Percentiles rank a stretch among this genome's conserved stretches.
Conservation (phyloP, 202 grass and related monocot species). For the Setaria viridis region DNA sequence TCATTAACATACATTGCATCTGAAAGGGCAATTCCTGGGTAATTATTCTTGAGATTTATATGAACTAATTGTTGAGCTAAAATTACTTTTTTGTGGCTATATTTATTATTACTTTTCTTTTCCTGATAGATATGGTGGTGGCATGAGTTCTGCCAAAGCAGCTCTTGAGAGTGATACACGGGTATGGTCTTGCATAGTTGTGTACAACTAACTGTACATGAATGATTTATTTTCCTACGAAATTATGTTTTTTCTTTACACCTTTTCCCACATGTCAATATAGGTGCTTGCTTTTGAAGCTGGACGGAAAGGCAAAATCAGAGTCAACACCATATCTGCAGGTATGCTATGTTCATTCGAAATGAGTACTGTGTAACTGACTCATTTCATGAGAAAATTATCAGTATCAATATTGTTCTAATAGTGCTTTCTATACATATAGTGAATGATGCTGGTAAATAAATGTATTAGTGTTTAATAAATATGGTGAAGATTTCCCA, state of each 20-base stretch:
- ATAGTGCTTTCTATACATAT: background rate
- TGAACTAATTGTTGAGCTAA: background rate
- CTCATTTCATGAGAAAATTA: constrained; percentile 18
- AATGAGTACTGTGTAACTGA: background rate
- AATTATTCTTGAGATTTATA: constrained; percentile 45
- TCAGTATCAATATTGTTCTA: background rate
- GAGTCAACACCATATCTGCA: constrained; percentile 98
- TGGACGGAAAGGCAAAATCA: constrained; percentile 80
- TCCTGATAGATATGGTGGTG: constrained; percentile 74
- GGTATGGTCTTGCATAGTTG: constrained; percentile 49
- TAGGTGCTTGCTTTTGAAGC: constrained; percentile 96
- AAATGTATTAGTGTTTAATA: background rate
- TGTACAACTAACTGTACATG: background rate
- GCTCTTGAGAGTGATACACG: constrained; percentile 87
- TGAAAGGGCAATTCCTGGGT: constrained; percentile 92
- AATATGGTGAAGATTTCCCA: background rate
- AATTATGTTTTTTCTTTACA: background rate
- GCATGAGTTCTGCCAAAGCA: constrained; percentile 93
- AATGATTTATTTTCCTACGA: background rate
- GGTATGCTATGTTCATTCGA: constrained; percentile 57
- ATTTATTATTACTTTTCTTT: constrained; percentile 29
- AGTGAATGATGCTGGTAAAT: background rate
- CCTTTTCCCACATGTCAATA: background rate
- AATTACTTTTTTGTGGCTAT: constrained; percentile 19
- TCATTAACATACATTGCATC: constrained; percentile 95